Conservation (phyloP, 1,284 basidiomycete species). For the Megacollybia platyphylla region DNA sequence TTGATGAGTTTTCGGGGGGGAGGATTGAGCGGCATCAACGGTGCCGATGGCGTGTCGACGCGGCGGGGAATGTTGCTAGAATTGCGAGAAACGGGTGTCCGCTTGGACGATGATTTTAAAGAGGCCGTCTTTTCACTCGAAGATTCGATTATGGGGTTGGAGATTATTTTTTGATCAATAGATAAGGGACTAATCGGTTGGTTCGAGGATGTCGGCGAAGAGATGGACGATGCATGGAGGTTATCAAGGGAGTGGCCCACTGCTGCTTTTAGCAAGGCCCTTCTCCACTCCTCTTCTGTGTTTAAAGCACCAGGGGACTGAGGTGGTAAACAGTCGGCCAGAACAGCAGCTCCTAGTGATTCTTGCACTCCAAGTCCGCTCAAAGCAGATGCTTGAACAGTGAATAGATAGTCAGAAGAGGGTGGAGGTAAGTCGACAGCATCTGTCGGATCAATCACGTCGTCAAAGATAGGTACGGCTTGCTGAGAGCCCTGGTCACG, state of each 20-base stretch:
- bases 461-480: constrained; percentile 13
- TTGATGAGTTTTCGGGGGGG: constrained; percentile 39
- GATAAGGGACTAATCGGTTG: constrained; percentile 15
- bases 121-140: constrained; percentile 1
- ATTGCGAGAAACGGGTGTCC: constrained; percentile 13
- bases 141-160: constrained; percentile 16
- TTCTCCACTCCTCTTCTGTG: constrained; percentile 56
- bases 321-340: constrained; percentile 61
- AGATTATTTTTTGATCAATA: constrained; percentile 19
- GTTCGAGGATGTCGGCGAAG: constrained; percentile 11
- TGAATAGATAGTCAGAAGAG: constrained; percentile 52
- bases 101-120: neutral
- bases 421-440: constrained; percentile 61
- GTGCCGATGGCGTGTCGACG: constrained; percentile 40
- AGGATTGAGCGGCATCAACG: constrained; percentile 45
- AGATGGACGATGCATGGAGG: constrained; percentile 17
- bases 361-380: constrained; percentile 59
- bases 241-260: constrained; percentile 60
- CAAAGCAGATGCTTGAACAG: constrained; percentile 57
- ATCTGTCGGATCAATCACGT: constrained; percentile 70
- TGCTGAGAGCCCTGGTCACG: constrained; percentile 20
- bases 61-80: constrained; percentile 30
- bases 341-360: constrained; percentile 54
- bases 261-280: constrained; percentile 54
- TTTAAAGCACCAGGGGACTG: constrained; percentile 22